Evolutionary conservation across 164 flowering plant species (phyloP).

Genomic region (Umbilicus rupestris): DNA sequence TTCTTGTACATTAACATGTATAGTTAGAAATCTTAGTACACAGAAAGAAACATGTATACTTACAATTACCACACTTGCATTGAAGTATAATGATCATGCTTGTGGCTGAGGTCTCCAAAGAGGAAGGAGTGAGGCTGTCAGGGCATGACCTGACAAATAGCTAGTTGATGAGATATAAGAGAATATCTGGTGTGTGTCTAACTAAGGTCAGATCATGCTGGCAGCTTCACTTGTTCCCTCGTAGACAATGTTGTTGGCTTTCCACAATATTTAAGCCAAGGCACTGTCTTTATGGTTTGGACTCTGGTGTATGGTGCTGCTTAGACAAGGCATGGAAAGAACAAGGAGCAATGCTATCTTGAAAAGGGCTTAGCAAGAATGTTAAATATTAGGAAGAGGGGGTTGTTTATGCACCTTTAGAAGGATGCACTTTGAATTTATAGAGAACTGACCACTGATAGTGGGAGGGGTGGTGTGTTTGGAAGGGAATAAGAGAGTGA

Average conservation of each 20-base stretch:
- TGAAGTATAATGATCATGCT: neutral
- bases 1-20: neutral
- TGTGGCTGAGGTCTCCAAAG: slow-evolving; percentile 16
- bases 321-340: neutral
- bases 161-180: slow-evolving; percentile 5
- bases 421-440: slow-evolving; percentile 8
- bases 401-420: neutral
- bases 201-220: slow-evolving; percentile 81
- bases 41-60: neutral
- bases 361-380: neutral
- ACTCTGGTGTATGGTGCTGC: no score
- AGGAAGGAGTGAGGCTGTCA: slow-evolving; percentile 91
- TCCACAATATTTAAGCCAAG: neutral
- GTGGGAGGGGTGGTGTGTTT: neutral
- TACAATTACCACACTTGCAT: neutral
- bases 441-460: neutral
- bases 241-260: slow-evolving; percentile 12
- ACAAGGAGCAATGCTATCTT: neutral
- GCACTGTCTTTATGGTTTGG: neutral
- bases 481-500: slow-evolving; percentile 14
- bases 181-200: slow-evolving; percentile 11
- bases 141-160: slow-evolving; percentile 77
- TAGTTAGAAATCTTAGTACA: neutral
- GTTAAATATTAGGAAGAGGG: neutral
- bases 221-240: slow-evolving; percentile 89